These are phyloP conservation scores for Solanum arcanum DNA, from an alignment of 257 asterid genomes.

Conservation along the genomic window DNA sequence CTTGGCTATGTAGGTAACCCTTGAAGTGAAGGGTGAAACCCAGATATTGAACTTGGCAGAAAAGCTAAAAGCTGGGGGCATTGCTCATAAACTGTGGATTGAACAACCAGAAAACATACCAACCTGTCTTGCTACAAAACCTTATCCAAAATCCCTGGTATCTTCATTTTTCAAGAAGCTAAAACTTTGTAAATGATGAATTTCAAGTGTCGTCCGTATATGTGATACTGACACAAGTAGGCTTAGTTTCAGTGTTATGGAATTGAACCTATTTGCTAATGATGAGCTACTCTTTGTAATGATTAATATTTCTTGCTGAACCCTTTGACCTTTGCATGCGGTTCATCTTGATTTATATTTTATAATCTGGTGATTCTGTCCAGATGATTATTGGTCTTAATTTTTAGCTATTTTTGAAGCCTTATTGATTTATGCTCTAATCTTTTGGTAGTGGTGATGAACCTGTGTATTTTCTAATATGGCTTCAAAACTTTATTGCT, in stretches of 20 bases:
- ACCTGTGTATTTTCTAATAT: not conserved
- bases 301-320: not conserved
- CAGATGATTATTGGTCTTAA: not conserved
- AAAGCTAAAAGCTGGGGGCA: conserved; percentile 53
- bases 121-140: conserved; percentile 88
- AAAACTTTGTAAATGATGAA: conserved; percentile 76
- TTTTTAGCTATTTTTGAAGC: not conserved
- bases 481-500: not conserved
- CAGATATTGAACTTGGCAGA: conserved; percentile 64
- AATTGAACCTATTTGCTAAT: not conserved
- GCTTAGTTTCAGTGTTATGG: not conserved
- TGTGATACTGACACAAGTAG: not conserved
- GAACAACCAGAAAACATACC: conserved; percentile 91
- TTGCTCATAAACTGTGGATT: conserved; percentile 83
- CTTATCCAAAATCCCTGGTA: conserved; percentile 73
- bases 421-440: not conserved
- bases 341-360: not conserved
- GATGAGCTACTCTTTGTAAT: not conserved
- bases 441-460: not conserved
- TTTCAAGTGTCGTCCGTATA: not conserved
- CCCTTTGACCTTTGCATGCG: not conserved
- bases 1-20: conserved; percentile 49
- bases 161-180: conserved; percentile 75
- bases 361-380: not conserved
- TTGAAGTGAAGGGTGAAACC: conserved; percentile 86